Evolutionary conservation across 2,329 filamentous ascomycete genomes (phyloP).

Genomic region (Coleophoma eucalyptorum): DNA sequence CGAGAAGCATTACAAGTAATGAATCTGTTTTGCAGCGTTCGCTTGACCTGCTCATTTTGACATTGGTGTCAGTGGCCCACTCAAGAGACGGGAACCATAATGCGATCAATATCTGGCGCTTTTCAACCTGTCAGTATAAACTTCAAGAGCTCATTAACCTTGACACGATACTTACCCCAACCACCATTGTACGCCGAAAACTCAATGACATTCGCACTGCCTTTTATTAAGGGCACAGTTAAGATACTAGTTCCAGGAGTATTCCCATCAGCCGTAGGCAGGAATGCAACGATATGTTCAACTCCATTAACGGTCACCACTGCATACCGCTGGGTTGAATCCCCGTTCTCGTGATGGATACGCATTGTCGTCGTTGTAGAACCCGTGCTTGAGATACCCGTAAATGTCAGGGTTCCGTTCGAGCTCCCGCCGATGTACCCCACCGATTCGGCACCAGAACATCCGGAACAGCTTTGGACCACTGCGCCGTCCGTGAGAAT

Average conservation of each 20-base stretch:
- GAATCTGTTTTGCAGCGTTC: too few relatives aligned
- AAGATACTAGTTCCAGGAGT: slow-evolving; percentile 42
- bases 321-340: slow-evolving; percentile 46
- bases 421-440: slow-evolving; percentile 51
- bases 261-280: slow-evolving; percentile 42
- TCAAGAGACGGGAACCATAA: slow-evolving; percentile 46
- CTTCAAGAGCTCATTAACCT: neutral
- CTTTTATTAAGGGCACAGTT: slow-evolving; percentile 42
- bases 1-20: too few relatives aligned
- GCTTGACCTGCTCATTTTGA: too few relatives aligned
- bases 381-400: slow-evolving; percentile 37
- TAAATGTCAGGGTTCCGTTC: slow-evolving; percentile 43
- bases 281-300: slow-evolving; percentile 46
- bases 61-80: neutral
- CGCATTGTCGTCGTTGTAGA: slow-evolving; percentile 46
- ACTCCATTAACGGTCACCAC: slow-evolving; percentile 53
- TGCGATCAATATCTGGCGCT: slow-evolving; percentile 48
- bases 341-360: slow-evolving; percentile 53
- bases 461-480: slow-evolving; percentile 43
- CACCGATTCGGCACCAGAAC: slow-evolving; percentile 43
- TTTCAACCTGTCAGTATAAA: slow-evolving; percentile 8
- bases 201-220: slow-evolving; percentile 42
- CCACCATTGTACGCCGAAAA: slow-evolving; percentile 36
- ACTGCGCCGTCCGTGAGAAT: slow-evolving; percentile 41
- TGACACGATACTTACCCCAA: slow-evolving; percentile 29